Conservation (phyloP, 305 asterid genomes). For the Fraxinus dipetala region DNA sequence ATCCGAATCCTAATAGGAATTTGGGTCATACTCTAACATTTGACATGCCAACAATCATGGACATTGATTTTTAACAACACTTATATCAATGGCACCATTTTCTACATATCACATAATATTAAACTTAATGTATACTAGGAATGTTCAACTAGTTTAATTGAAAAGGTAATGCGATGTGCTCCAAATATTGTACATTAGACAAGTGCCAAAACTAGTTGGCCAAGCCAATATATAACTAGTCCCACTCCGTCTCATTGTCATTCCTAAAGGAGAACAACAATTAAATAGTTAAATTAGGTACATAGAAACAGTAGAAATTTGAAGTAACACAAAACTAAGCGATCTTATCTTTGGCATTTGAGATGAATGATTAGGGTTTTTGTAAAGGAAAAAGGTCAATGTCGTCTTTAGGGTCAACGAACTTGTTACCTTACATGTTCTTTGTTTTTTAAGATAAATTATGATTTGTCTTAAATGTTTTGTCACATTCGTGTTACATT, state of each 20-base stretch:
- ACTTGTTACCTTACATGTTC: neutral
- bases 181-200: neutral
- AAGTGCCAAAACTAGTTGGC: neutral
- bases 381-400: neutral
- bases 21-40: too few species aligned
- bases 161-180: neutral
- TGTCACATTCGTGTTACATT: neutral
- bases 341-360: neutral
- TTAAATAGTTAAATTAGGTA: neutral
- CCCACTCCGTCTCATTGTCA: neutral
- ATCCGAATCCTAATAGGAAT: too few species aligned
- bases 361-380: neutral
- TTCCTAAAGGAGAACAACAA: neutral
- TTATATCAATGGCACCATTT: too few species aligned
- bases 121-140: too few species aligned
- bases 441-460: neutral
- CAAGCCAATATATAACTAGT: neutral
- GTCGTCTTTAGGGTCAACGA: too few species aligned
- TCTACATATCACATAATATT: too few species aligned
- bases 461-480: too few species aligned
- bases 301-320: neutral
- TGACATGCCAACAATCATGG: too few species aligned
- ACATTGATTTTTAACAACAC: too few species aligned
- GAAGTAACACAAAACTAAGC: neutral
- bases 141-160: too few species aligned